Evolutionary conservation across 805 yeast genomes (phyloP).

Genomic region (Teunomyces lycoperdinae): DNA sequence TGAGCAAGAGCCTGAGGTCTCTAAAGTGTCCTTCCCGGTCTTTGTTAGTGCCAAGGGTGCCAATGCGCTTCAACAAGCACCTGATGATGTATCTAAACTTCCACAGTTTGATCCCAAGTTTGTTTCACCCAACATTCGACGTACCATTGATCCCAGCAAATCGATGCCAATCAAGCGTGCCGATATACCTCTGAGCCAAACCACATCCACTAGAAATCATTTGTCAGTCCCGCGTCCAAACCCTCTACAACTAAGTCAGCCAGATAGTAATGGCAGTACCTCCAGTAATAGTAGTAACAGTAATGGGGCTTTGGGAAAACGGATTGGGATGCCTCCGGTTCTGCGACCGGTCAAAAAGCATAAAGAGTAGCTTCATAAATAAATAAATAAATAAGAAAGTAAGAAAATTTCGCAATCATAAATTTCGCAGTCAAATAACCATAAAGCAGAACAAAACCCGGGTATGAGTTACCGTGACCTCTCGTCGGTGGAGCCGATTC

Average conservation of each 20-base stretch:
- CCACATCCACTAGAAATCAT: neutral
- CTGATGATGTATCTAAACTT: conserved; percentile 45
- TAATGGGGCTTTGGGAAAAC: conserved; percentile 17
- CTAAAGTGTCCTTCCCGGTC: conserved; percentile 11
- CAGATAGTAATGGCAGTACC: neutral
- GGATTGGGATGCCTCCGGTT: conserved; percentile 36
- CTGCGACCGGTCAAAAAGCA: conserved; percentile 27
- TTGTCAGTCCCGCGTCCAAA: neutral
- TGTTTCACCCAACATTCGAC: conserved; percentile 47
- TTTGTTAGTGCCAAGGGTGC: conserved; percentile 71
- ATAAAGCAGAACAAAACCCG: too few relatives aligned
- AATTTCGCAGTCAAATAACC: neutral
- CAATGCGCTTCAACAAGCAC: conserved; percentile 45
- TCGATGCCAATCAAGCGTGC: conserved; percentile 60
- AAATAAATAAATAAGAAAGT: neutral
- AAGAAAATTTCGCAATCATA: neutral
- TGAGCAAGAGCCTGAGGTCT: neutral
- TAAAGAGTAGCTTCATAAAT: conserved; percentile 11
- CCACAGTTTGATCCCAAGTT: conserved; percentile 54
- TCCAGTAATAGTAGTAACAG: too few relatives aligned
- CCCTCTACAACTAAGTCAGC: conserved; percentile 2
- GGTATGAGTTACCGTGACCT: conserved; percentile 7
- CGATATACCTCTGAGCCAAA: conserved; percentile 1
- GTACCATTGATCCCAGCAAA: conserved; percentile 63
- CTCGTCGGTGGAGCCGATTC: conserved; percentile 18